phyloP scores from a whole-genome alignment of 257 asterid genomes.

The Nyctanthes arbortristis region DNA sequence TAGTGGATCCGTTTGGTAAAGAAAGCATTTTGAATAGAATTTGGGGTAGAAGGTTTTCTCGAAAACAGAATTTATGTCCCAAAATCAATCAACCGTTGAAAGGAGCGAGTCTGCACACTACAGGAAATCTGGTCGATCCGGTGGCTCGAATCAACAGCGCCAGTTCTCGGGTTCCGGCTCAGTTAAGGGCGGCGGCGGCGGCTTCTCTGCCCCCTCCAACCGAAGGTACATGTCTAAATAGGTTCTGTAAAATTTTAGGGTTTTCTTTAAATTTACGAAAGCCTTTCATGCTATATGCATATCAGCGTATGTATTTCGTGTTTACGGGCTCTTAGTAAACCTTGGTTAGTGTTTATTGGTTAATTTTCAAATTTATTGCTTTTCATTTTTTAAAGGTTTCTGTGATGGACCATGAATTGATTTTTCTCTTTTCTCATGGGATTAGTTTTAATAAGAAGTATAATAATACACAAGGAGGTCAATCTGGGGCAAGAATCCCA shows the following conservation, averaged over 20 bases:
- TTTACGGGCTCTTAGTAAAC: neutral
- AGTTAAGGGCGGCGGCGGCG: constrained; percentile 52
- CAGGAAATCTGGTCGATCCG: constrained; percentile 54
- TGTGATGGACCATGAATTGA: neutral
- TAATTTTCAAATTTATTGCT: neutral
- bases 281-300: neutral
- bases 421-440: neutral
- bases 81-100: constrained; percentile 52
- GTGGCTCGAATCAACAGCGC: constrained; percentile 49
- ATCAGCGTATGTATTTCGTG: no score
- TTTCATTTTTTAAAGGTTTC: neutral
- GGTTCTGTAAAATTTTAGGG: neutral
- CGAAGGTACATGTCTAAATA: neutral
- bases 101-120: constrained; percentile 53
- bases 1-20: constrained; percentile 46
- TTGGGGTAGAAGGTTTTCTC: constrained; percentile 24
- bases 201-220: neutral
- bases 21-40: constrained; percentile 11
- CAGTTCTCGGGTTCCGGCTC: constrained; percentile 35
- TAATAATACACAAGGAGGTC: neutral
- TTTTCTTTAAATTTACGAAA: neutral
- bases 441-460: neutral
- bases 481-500: neutral
- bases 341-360: neutral
- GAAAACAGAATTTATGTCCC: constrained; percentile 59